Evolutionary conservation across 495 filamentous ascomycete genomes (phyloP).

Genomic region (Extremus antarcticus): DNA sequence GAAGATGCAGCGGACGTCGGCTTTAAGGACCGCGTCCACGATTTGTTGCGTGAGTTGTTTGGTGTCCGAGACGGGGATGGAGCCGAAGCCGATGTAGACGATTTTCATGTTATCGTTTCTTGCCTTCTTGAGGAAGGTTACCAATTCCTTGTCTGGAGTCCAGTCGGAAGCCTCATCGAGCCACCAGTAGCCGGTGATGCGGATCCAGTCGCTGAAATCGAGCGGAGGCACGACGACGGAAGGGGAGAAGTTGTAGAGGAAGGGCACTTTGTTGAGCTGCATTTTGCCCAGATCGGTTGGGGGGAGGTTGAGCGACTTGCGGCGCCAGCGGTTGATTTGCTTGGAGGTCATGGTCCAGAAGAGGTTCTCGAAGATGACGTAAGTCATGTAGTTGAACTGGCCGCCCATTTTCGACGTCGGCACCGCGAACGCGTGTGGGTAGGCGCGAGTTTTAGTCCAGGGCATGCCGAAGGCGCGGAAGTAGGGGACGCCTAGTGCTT

Average conservation of each 20-base stretch:
- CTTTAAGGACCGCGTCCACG: slow-evolving; percentile 80
- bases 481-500: slow-evolving; percentile 86
- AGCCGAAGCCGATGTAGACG: slow-evolving; percentile 95
- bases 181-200: slow-evolving; percentile 97
- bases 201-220: slow-evolving; percentile 96
- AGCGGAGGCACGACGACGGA: slow-evolving; percentile 83
- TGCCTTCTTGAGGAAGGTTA: slow-evolving; percentile 69
- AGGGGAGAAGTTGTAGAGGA: slow-evolving; percentile 94
- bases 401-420: slow-evolving; percentile 90
- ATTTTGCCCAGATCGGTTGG: slow-evolving; percentile 80
- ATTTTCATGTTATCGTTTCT: slow-evolving; percentile 76
- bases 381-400: slow-evolving; percentile 87
- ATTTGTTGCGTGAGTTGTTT: slow-evolving; percentile 78
- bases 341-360: slow-evolving; percentile 91
- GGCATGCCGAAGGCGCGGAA: slow-evolving; percentile 99
- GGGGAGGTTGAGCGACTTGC: slow-evolving; percentile 63
- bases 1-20: slow-evolving; percentile 87
- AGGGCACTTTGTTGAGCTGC: slow-evolving; percentile 92
- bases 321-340: slow-evolving; percentile 89
- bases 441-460: slow-evolving; percentile 90
- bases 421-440: slow-evolving; percentile 95
- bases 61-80: slow-evolving; percentile 87
- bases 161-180: slow-evolving; percentile 70
- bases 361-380: slow-evolving; percentile 92
- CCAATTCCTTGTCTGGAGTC: slow-evolving; percentile 63